Conservation (phyloP, 1,284 basidiomycete genomes). For the Heterobasidion irregulare region DNA sequence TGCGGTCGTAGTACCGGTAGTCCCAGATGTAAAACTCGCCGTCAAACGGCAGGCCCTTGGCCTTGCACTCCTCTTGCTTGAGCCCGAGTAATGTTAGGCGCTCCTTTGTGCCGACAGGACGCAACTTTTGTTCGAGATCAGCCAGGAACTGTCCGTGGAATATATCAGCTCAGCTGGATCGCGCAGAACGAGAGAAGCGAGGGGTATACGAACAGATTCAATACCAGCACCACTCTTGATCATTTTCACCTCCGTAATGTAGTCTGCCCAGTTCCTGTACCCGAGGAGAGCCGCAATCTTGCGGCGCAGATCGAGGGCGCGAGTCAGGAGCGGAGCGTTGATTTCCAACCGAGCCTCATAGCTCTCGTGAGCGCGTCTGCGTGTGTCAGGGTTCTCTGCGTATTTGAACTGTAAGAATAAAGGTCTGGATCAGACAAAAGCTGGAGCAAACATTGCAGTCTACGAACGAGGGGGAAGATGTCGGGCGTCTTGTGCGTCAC, state of each 20-base stretch:
- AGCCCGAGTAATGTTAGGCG: slow-evolving; percentile 55
- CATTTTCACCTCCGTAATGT: slow-evolving; percentile 79
- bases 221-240: slow-evolving; percentile 61
- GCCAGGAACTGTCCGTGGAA: slow-evolving; percentile 46
- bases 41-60: slow-evolving; percentile 51
- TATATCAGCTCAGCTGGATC: not conserved
- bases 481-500: slow-evolving; percentile 71
- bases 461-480: slow-evolving; percentile 65
- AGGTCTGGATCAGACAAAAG: not conserved
- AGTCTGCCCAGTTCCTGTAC: slow-evolving; percentile 79
- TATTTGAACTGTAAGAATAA: slow-evolving; percentile 56
- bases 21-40: slow-evolving; percentile 49
- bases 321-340: slow-evolving; percentile 64
- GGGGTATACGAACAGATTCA: slow-evolving; percentile 29
- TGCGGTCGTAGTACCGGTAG: slow-evolving; percentile 60
- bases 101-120: slow-evolving; percentile 63
- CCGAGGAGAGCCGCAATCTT: slow-evolving; percentile 58
- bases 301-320: slow-evolving; percentile 59
- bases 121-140: slow-evolving; percentile 67
- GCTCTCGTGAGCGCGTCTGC: slow-evolving; percentile 53
- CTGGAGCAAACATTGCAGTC: not conserved
- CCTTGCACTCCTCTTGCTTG: slow-evolving; percentile 63
- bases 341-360: slow-evolving; percentile 59
- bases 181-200: not conserved
- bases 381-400: slow-evolving; percentile 61